Base-by-base conservation (phyloP, 371 early-diverging fungal genomes). In the Mucor plumbeus region DNA sequence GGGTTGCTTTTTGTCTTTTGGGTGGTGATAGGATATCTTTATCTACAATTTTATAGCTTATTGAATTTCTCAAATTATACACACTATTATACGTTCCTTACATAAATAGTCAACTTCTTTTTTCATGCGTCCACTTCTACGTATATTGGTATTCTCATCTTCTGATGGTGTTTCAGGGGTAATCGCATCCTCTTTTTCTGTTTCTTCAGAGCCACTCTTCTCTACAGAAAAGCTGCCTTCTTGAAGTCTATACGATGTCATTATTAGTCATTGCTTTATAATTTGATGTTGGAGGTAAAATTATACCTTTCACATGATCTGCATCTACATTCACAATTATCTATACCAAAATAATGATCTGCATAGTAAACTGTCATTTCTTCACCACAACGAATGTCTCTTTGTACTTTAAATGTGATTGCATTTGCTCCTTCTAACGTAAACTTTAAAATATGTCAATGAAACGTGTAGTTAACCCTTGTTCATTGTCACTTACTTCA, bases 361-460 rank as follows among this genome's bases (percentile, higher is more conserved):
- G 93, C 94, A 72, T 97, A 97, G 67, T 84, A 86, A 5, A 91
- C 89, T 2, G 94, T 93, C 40, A 97, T 82, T 71, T 97, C 97
- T 58, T 94, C 92, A n/a, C 94, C 95, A 15, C 85, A 72, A 2
- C 78, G 74, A 35, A 97, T 95, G 14, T 80, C 78, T 39, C 85
- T 73, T 41, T 85, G 58, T 10, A 91, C 91, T 80, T 90, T 91
- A 73, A 96, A 95, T 47, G 87, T 85, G 14, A 97, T 85, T 8
- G 80, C 79, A 55, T 86, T 79, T 11, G 77, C 64, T 8, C 87
- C 83, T 17, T 76, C 64, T 5, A 84, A 67, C 33, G 85, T 88
- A 69, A 92, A 92, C 85, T 86, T 68, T 4, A 3, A 5, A 19
- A 6, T 0, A 19, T 10, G 19, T 54, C 33, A 54, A 54, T 33